These are phyloP conservation scores for Mycena olivaceomarginata DNA, from an alignment of 768 basidiomycete species.

Conservation along the genomic window DNA sequence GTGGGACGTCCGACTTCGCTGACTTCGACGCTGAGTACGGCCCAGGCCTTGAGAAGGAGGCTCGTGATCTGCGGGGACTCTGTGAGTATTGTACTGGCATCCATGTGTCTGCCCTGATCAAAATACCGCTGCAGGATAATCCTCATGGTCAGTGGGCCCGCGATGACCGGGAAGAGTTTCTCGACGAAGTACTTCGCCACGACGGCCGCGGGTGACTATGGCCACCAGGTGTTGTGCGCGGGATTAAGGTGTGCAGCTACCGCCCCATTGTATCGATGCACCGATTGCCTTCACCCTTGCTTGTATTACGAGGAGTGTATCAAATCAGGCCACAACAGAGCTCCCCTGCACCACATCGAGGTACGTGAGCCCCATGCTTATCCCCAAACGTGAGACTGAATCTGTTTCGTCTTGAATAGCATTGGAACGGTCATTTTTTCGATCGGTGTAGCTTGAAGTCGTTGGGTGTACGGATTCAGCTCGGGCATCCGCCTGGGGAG, in stretches of 20 bases:
- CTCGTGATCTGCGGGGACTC: not conserved
- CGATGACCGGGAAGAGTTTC: not conserved
- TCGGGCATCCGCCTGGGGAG: not conserved
- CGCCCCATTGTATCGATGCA: not conserved
- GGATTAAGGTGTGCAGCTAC: not conserved
- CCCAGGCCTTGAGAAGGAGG: constrained; percentile 2
- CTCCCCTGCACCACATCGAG: not conserved
- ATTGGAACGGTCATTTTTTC: not conserved
- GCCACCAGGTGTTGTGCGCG: not conserved
- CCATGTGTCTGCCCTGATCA: too few species aligned
- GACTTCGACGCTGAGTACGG: constrained; percentile 15
- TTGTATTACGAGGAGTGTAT: constrained; percentile 7
- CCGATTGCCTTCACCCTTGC: not conserved
- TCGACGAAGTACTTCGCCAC: not conserved
- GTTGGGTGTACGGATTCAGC: not conserved
- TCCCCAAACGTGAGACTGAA: too few species aligned
- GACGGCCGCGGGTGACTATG: not conserved
- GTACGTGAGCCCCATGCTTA: not conserved
- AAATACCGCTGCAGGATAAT: not conserved
- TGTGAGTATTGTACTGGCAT: not conserved
- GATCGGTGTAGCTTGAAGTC: not conserved
- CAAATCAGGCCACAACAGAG: not conserved
- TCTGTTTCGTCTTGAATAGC: not conserved
- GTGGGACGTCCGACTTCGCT: not conserved
- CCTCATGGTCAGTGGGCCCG: constrained; percentile 15